Evolutionary conservation across 2,329 filamentous ascomycete species (phyloP).

Genomic region (Huntiella bhutanensis): DNA sequence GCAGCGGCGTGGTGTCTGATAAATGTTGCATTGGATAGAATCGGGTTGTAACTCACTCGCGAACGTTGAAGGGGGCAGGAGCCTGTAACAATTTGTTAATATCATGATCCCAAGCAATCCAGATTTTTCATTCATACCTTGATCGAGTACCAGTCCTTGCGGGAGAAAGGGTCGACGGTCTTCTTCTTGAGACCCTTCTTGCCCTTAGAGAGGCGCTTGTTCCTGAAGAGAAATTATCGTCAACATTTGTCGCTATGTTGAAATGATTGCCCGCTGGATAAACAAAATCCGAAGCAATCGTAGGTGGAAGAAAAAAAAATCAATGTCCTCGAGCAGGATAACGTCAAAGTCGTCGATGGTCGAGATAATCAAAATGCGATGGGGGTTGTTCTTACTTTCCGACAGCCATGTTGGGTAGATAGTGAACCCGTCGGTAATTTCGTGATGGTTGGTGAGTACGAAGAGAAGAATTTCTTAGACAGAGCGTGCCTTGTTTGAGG

Average conservation of each 20-base stretch:
- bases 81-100: constrained; percentile 36
- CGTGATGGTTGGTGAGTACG: constrained; percentile 19
- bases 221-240: constrained; percentile 35
- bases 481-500: constrained; percentile 11
- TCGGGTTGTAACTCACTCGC: constrained; percentile 56
- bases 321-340: not conserved
- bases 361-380: constrained; percentile 3
- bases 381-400: constrained; percentile 30
- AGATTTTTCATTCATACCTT: constrained; percentile 40
- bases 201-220: constrained; percentile 99
- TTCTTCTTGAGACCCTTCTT: constrained; percentile 99
- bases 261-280: not conserved
- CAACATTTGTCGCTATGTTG: constrained; percentile 10
- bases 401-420: constrained; percentile 39
- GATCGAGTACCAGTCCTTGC: constrained; percentile 98
- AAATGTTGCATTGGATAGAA: not conserved
- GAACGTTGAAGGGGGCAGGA: constrained; percentile 81
- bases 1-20: not conserved
- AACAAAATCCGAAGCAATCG: no score
- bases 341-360: not conserved
- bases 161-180: constrained; percentile 88
- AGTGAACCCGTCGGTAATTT: constrained; percentile 26
- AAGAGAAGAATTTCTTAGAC: constrained; percentile 10
- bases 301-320: not conserved
- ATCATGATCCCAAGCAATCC: not conserved